A percentile compares a stretch with the other conserved stretches of the same genome.
These are phyloP conservation scores for Cyberlindnera americana DNA, from an alignment of 805 yeast species.

Conservation along the genomic window DNA sequence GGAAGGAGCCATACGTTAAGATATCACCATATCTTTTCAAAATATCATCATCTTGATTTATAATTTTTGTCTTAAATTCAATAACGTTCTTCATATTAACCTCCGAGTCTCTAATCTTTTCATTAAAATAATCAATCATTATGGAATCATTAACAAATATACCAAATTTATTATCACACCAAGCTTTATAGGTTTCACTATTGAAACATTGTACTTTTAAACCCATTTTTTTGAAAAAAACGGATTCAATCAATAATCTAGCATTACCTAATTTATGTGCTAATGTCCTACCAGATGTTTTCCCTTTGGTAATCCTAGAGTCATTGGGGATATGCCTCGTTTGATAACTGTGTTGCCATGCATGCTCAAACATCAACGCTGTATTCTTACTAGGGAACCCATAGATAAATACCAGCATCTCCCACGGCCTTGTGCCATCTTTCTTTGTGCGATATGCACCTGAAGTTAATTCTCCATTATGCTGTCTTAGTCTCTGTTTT, in stretches of 20 bases:
- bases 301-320: slow-evolving; percentile 36
- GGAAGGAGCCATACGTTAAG: slow-evolving; percentile 23
- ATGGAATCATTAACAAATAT: slow-evolving; percentile 8
- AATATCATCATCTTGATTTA: slow-evolving; percentile 12
- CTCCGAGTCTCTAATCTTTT: slow-evolving; percentile 9
- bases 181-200: slow-evolving; percentile 21
- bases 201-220: slow-evolving; percentile 46
- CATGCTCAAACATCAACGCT: slow-evolving; percentile 81
- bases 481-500: slow-evolving; percentile 73
- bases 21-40: slow-evolving; percentile 20
- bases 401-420: slow-evolving; percentile 55
- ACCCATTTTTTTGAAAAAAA: slow-evolving; percentile 43
- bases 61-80: slow-evolving; percentile 23
- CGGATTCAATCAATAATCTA: slow-evolving; percentile 39
- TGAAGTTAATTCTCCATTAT: slow-evolving; percentile 66
- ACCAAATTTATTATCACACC: slow-evolving; percentile 24
- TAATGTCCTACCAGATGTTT: slow-evolving; percentile 38
- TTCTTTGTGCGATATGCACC: slow-evolving; percentile 70
- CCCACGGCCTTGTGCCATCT: slow-evolving; percentile 69
- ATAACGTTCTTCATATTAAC: slow-evolving; percentile 28
- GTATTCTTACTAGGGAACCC: slow-evolving; percentile 69
- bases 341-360: slow-evolving; percentile 71
- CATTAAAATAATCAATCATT: slow-evolving; percentile 6
- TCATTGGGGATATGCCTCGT: slow-evolving; percentile 54
- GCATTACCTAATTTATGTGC: slow-evolving; percentile 47